Conservation (phyloP, 495 filamentous ascomycete species). For the Hypoxylon fuscum region DNA sequence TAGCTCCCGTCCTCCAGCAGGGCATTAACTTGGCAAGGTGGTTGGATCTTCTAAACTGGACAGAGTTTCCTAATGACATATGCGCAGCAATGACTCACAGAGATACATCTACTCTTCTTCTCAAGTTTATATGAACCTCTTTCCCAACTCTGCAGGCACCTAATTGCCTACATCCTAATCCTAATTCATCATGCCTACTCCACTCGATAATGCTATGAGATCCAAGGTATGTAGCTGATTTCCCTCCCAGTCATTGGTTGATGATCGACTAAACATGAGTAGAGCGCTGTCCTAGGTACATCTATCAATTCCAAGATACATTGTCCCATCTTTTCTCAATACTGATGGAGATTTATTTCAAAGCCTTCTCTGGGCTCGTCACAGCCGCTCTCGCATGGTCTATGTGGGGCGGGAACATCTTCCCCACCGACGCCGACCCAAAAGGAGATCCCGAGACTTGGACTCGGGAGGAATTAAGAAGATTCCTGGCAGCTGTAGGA, state of each 20-base stretch:
- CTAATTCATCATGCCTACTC: constrained; percentile 70
- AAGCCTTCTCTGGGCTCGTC: constrained; percentile 83
- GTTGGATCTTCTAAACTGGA: constrained; percentile 29
- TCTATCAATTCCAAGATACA: background rate
- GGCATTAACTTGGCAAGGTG: background rate
- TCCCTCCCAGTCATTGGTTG: constrained; percentile 2
- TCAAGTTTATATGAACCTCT: too few relatives aligned
- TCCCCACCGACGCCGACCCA: constrained; percentile 77
- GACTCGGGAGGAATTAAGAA: constrained; percentile 74
- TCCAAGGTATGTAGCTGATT: constrained; percentile 68
- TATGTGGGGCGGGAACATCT: constrained; percentile 84
- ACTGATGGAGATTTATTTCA: constrained; percentile 43
- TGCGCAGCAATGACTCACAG: constrained; percentile 22
- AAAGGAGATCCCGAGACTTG: constrained; percentile 79
- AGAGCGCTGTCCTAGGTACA: constrained; percentile 46
- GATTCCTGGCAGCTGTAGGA: constrained; percentile 81
- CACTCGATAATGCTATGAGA: constrained; percentile 78
- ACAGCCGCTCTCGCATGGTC: constrained; percentile 84
- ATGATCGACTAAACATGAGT: constrained; percentile 40
- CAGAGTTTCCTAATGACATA: constrained; percentile 34
- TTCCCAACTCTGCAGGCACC: too few relatives aligned
- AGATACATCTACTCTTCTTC: background rate
- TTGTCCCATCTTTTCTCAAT: constrained; percentile 1
- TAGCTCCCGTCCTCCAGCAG: constrained; percentile 1
- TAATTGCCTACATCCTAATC: background rate